These are phyloP conservation scores for Pilaira anomala DNA, from an alignment of 192 early-diverging fungal genomes.

Conservation along the genomic window DNA sequence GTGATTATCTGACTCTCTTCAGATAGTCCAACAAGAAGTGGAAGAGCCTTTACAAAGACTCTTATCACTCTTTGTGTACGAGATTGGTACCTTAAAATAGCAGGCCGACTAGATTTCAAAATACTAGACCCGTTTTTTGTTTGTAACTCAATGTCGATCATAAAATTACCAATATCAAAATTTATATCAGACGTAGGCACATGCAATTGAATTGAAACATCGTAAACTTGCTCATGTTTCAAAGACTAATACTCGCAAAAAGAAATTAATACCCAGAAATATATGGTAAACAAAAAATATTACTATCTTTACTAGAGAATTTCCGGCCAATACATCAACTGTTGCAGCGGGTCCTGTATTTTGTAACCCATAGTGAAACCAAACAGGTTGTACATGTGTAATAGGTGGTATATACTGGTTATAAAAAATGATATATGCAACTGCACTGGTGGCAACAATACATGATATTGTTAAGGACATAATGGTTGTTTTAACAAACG, in stretches of 20 bases:
- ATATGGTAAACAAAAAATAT: background rate
- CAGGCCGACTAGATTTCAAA: conserved; percentile 43
- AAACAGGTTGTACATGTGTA: conserved; percentile 22
- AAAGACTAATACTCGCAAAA: too few species aligned
- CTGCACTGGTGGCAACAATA: conserved; percentile 14
- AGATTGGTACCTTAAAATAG: conserved; percentile 36
- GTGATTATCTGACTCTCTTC: conserved; percentile 29
- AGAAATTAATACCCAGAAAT: background rate
- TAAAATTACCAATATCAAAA: conserved; percentile 40
- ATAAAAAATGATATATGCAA: conserved; percentile 21
- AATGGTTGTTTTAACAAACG: conserved; percentile 20
- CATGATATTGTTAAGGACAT: conserved; percentile 14
- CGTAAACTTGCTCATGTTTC: conserved; percentile 26
- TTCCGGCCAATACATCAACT: background rate
- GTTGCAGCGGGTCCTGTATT: background rate
- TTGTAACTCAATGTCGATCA: conserved; percentile 32
- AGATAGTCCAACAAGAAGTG: conserved; percentile 24
- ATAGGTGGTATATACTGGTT: conserved; percentile 18
- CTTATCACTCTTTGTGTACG: conserved; percentile 22
- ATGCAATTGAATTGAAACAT: conserved; percentile 22
- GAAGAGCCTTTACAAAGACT: conserved; percentile 30
- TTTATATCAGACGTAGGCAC: conserved; percentile 28
- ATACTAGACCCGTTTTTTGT: conserved; percentile 37
- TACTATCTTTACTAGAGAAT: background rate
- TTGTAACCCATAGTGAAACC: conserved; percentile 6